Percentiles rank a stretch among this genome's conserved stretches.
Evolutionary conservation across 2,329 filamentous ascomycete genomes (phyloP).

Genomic region (Aspergillus fructus): DNA sequence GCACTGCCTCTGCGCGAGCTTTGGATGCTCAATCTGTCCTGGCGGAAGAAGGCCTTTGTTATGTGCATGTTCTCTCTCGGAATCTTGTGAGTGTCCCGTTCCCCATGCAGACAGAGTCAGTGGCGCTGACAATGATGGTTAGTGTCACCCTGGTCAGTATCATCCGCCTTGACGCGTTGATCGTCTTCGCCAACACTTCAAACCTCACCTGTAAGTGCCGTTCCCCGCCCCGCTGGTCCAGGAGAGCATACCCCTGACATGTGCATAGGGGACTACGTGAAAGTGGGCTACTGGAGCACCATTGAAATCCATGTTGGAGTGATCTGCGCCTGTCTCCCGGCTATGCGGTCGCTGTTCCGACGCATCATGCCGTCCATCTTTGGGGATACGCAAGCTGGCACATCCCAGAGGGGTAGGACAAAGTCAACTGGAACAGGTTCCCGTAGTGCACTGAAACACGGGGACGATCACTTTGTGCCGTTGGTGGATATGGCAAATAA

Average conservation of each 20-base stretch:
- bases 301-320: slow-evolving; percentile 32
- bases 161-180: slow-evolving; percentile 45
- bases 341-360: slow-evolving; percentile 39
- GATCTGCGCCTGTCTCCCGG: slow-evolving; percentile 32
- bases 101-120: too few relatives aligned
- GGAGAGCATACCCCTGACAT: too few relatives aligned
- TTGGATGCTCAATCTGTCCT: slow-evolving; percentile 26
- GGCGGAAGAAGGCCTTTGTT: slow-evolving; percentile 31
- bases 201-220: slow-evolving; percentile 39
- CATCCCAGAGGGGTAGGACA: too few relatives aligned
- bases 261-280: slow-evolving; percentile 29
- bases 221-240: too few relatives aligned
- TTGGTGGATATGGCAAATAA: too few relatives aligned
- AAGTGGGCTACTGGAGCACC: slow-evolving; percentile 31
- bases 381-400: slow-evolving; percentile 27
- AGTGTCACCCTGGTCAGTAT: slow-evolving; percentile 49
- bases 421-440: too few relatives aligned
- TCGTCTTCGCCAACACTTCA: slow-evolving; percentile 41
- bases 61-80: slow-evolving; percentile 40
- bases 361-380: slow-evolving; percentile 37
- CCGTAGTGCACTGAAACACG: too few relatives aligned
- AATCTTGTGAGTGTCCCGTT: slow-evolving; percentile 29
- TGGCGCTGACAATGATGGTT: background rate
- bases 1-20: slow-evolving; percentile 28
- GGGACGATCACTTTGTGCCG: too few relatives aligned